Base-by-base conservation (phyloP, 106 monocot genomes). In the Acanthochlamys bracteata region DNA sequence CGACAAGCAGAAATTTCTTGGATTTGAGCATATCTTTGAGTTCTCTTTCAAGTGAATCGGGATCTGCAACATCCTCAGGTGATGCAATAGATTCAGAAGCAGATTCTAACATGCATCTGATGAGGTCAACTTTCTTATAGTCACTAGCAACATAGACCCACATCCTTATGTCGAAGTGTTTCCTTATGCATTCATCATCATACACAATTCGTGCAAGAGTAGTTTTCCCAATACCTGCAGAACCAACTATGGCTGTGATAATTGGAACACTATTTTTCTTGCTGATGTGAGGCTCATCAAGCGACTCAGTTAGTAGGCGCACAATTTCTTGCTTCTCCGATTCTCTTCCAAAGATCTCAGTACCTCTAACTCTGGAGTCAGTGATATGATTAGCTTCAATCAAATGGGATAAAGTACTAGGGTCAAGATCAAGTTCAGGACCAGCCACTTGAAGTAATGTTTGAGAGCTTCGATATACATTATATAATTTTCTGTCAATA, bases 201-300 rank as follows among this genome's bases (percentile, higher is more conserved):
- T 42, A 66, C 10, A 71, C 56, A 0, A 15, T 10, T 24, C 20
- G 64, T 0, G 71, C 66, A 4, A 77, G 71, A 24, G 66, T 61
- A 8, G 60, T 77, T 65, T 71, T 77, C 7, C 71, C 76, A 10
- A 66, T 3, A 4, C 71, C 76, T 20, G 46, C 76, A 6, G 39
- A n/a, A 4, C 65, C 76, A 16, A 66, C 65, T 0, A 76, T 70
- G 11, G 65, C 19, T 24, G 69, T 4, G 53, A 75, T 63, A 19
- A 42, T 20, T 13, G 7, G 43, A 13, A 43, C 7, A 13, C 6
- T 16, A 16, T 11, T 54, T 7, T 19, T 54, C 6, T 16, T 16
- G 10, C 10, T 54, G 10, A 17, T 19, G 11, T 11, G 11, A 54
- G 6, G 6, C 16, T 16, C 16, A 54, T 19, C 16, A 11, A 7